These are phyloP conservation scores for Fusarium annulatum DNA, from an alignment of 2,329 filamentous ascomycete species.

Conservation along the genomic window DNA sequence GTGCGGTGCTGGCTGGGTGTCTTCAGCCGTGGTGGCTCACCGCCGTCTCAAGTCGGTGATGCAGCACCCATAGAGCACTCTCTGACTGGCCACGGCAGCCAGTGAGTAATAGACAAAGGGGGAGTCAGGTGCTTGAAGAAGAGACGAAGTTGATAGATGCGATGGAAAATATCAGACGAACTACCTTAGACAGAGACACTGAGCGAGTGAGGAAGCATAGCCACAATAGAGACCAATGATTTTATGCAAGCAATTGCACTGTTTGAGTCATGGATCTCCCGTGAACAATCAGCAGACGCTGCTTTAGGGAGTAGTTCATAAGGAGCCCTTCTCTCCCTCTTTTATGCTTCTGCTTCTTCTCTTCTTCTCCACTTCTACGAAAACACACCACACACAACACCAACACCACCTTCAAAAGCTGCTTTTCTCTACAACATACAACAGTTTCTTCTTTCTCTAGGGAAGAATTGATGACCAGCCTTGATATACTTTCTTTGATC, in stretches of 20 bases:
- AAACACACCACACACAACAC: neutral
- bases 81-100: neutral
- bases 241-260: constrained; percentile 7
- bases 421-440: neutral
- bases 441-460: neutral
- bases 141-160: constrained; percentile 4
- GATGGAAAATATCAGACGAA: neutral
- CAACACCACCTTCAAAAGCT: neutral
- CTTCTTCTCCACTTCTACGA: constrained; percentile 1
- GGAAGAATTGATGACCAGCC: neutral
- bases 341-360: constrained; percentile 1
- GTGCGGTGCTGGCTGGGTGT: constrained; percentile 78
- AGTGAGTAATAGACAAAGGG: neutral
- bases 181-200: constrained; percentile 14
- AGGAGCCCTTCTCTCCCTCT: constrained; percentile 5
- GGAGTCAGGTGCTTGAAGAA: constrained; percentile 4
- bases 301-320: constrained; percentile 4
- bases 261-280: constrained; percentile 27
- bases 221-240: constrained; percentile 6
- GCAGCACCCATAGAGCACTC: neutral
- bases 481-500: neutral
- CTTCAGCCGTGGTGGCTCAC: constrained; percentile 56
- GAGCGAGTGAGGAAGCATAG: constrained; percentile 2
- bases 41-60: constrained; percentile 19
- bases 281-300: constrained; percentile 26